These are phyloP conservation scores for Torulaspora globosa DNA, from an alignment of 1,139 yeast species.

Conservation along the genomic window DNA sequence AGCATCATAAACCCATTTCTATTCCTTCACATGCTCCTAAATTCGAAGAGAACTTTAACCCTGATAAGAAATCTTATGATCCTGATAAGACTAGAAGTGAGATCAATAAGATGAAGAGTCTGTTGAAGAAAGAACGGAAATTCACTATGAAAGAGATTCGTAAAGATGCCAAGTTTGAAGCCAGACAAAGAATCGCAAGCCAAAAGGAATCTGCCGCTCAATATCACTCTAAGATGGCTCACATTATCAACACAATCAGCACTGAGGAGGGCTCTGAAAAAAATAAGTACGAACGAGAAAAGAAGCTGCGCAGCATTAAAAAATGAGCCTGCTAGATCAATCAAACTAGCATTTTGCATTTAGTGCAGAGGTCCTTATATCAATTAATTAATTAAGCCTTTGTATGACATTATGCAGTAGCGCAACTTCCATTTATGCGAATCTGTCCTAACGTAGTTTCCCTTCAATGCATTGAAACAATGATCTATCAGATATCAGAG, in stretches of 20 bases:
- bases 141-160: constrained; percentile 85
- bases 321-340: constrained; percentile 18
- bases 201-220: constrained; percentile 71
- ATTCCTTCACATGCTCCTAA: constrained; percentile 85
- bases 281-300: constrained; percentile 85
- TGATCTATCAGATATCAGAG: too few species aligned
- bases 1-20: constrained; percentile 80
- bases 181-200: constrained; percentile 76
- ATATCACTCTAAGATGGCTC: constrained; percentile 87
- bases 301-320: constrained; percentile 56
- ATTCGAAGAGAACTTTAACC: constrained; percentile 93
- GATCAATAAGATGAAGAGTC: constrained; percentile 72
- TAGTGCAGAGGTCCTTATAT: neutral
- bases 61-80: constrained; percentile 90
- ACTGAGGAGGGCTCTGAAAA: constrained; percentile 94
- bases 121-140: constrained; percentile 88
- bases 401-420: too few species aligned
- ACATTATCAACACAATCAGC: constrained; percentile 76
- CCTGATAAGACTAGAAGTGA: constrained; percentile 78
- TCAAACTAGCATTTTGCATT: neutral
- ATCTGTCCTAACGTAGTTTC: too few species aligned
- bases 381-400: too few species aligned
- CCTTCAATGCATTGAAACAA: too few species aligned
- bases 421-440: too few species aligned
- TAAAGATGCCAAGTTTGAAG: constrained; percentile 80